phyloP scores from a whole-genome alignment of 306 rosid species.

The Acacia melanoxylon region DNA sequence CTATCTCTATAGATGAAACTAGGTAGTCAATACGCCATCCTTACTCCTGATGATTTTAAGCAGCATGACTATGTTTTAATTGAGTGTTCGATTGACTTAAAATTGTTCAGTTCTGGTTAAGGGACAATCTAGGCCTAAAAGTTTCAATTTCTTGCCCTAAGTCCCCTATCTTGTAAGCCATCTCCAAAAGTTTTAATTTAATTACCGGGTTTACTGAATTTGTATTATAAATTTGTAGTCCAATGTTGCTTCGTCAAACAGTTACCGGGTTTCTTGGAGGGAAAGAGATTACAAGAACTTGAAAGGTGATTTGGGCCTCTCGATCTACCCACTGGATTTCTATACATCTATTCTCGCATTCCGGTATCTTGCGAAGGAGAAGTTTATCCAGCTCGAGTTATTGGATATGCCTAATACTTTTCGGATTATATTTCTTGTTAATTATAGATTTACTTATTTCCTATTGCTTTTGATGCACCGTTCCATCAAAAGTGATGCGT shows the following conservation, averaged over 20 bases:
- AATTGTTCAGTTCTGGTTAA: background rate
- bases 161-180: background rate
- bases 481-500: background rate
- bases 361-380: conserved; percentile 63
- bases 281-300: conserved; percentile 82
- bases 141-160: background rate
- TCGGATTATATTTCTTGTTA: too few relatives aligned
- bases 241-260: conserved; percentile 7
- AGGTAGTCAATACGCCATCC: background rate
- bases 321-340: conserved; percentile 90
- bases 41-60: background rate
- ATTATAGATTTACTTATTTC: too few relatives aligned
- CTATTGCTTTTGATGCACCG: background rate
- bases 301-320: conserved; percentile 95
- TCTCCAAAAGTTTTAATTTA: background rate
- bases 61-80: background rate
- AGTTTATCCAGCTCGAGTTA: conserved; percentile 45
- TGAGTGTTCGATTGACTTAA: background rate
- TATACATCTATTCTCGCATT: conserved; percentile 77
- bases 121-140: background rate
- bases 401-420: too few relatives aligned
- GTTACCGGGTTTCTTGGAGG: conserved; percentile 69
- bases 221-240: background rate
- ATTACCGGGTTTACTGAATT: background rate
- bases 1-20: background rate